Conservation (phyloP, 2,329 filamentous ascomycete genomes). For the Aspergillus costaricaensis region DNA sequence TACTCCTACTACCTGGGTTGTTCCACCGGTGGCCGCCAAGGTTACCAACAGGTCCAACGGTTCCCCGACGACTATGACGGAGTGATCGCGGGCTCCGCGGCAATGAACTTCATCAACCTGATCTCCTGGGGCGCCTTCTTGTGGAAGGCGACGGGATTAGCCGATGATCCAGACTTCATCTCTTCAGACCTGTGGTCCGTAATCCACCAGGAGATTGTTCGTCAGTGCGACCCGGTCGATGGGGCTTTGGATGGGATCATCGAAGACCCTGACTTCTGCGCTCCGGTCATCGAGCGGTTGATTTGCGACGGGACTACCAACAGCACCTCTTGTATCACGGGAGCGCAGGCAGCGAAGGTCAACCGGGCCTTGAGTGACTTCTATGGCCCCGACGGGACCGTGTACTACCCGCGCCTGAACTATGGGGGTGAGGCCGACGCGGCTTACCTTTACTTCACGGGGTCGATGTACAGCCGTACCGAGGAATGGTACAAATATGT, state of each 20-base stretch:
- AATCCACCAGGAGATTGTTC: conserved; percentile 40
- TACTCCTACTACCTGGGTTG: conserved; percentile 55
- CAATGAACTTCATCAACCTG: conserved; percentile 52
- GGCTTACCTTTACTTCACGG: conserved; percentile 13
- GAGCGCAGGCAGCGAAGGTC: conserved; percentile 45
- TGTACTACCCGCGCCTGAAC: conserved; percentile 19
- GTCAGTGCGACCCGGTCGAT: conserved; percentile 37
- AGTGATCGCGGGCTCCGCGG: conserved; percentile 52
- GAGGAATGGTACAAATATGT: conserved; percentile 42
- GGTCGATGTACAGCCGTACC: conserved; percentile 11
- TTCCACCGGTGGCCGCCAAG: conserved; percentile 62
- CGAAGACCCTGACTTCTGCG: conserved; percentile 40
- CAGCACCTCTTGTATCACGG: conserved; percentile 45
- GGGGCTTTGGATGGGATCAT: conserved; percentile 40
- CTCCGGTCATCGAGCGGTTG: conserved; percentile 34
- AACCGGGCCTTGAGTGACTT: conserved; percentile 9
- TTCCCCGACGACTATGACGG: conserved; percentile 62
- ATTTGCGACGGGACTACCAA: conserved; percentile 32
- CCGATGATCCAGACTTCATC: conserved; percentile 46
- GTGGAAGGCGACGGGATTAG: conserved; percentile 47
- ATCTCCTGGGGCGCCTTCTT: conserved; percentile 48
- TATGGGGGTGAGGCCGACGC: conserved; percentile 12
- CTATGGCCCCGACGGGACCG: conserved; percentile 33
- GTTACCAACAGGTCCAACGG: conserved; percentile 55
- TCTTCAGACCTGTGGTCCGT: conserved; percentile 50